These are phyloP conservation scores for Somion occarium DNA, from an alignment of 1,284 basidiomycete genomes.

Conservation along the genomic window DNA sequence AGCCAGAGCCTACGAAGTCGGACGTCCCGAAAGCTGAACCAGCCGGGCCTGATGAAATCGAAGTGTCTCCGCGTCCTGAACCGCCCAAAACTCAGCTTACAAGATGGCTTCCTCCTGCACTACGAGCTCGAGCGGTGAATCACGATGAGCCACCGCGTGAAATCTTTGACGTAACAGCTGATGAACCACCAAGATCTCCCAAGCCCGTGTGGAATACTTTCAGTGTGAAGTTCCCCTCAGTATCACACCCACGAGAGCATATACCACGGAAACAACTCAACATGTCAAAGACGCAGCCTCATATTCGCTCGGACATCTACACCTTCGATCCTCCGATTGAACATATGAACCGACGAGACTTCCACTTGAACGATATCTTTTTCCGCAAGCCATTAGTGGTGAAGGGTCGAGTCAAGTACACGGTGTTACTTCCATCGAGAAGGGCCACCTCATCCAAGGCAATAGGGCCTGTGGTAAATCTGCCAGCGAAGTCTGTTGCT, in stretches of 20 bases:
- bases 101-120: slow-evolving; percentile 56
- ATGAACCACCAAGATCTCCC: slow-evolving; percentile 50
- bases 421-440: slow-evolving; percentile 46
- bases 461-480: slow-evolving; percentile 31
- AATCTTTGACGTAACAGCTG: slow-evolving; percentile 43
- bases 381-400: slow-evolving; percentile 42
- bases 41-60: not conserved
- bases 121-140: slow-evolving; percentile 29
- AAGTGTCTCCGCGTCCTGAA: slow-evolving; percentile 1
- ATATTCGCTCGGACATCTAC: slow-evolving; percentile 61
- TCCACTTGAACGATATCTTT: slow-evolving; percentile 69
- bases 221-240: slow-evolving; percentile 51
- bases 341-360: slow-evolving; percentile 54
- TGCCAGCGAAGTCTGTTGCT: slow-evolving; percentile 32
- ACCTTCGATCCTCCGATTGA: slow-evolving; percentile 76
- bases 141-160: slow-evolving; percentile 34
- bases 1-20: slow-evolving; percentile 11
- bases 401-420: slow-evolving; percentile 46
- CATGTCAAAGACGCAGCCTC: slow-evolving; percentile 33
- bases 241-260: slow-evolving; percentile 37
- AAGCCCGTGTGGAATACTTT: slow-evolving; percentile 50
- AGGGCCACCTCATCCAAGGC: slow-evolving; percentile 8
- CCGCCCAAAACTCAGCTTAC: slow-evolving; percentile 15
- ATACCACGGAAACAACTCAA: slow-evolving; percentile 43
- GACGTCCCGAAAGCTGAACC: not conserved